These are phyloP conservation scores for Poronia punctata DNA, from an alignment of 495 filamentous ascomycete species.

Conservation along the genomic window DNA sequence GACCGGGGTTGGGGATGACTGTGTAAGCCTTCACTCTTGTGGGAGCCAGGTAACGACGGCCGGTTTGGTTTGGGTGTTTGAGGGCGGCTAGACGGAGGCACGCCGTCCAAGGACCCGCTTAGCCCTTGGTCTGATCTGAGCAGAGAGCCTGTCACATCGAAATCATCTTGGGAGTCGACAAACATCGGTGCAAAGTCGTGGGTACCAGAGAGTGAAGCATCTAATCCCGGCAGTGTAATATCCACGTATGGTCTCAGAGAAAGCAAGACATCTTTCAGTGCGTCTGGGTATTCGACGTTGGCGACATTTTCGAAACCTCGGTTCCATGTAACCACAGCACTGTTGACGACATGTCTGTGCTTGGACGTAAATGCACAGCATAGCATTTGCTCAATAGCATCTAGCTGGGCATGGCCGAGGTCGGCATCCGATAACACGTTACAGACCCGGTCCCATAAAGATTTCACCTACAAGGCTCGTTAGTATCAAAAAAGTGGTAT, in stretches of 20 bases:
- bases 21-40: slow-evolving; percentile 2
- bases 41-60: slow-evolving; percentile 18
- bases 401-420: slow-evolving; percentile 30
- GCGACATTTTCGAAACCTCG: slow-evolving; percentile 29
- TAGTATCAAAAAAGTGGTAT: slow-evolving; percentile 7
- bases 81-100: slow-evolving; percentile 5
- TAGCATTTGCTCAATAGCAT: slow-evolving; percentile 32
- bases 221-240: slow-evolving; percentile 33
- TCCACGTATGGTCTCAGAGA: slow-evolving; percentile 34
- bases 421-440: slow-evolving; percentile 20
- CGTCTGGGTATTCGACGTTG: slow-evolving; percentile 35
- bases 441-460: slow-evolving; percentile 37
- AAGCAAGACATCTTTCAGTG: slow-evolving; percentile 32
- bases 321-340: slow-evolving; percentile 37
- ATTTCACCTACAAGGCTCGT: slow-evolving; percentile 28
- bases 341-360: slow-evolving; percentile 36
- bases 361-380: slow-evolving; percentile 37
- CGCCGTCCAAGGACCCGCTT: slow-evolving; percentile 12
- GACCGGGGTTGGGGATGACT: neutral
- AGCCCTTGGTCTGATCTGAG: neutral
- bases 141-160: slow-evolving; percentile 16
- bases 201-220: slow-evolving; percentile 22
- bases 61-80: slow-evolving; percentile 4
- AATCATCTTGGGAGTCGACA: slow-evolving; percentile 47
- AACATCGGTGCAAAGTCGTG: slow-evolving; percentile 31